Conservation (phyloP, 116 monocot genomes). For the Papilionanthe hybrid region DNA sequence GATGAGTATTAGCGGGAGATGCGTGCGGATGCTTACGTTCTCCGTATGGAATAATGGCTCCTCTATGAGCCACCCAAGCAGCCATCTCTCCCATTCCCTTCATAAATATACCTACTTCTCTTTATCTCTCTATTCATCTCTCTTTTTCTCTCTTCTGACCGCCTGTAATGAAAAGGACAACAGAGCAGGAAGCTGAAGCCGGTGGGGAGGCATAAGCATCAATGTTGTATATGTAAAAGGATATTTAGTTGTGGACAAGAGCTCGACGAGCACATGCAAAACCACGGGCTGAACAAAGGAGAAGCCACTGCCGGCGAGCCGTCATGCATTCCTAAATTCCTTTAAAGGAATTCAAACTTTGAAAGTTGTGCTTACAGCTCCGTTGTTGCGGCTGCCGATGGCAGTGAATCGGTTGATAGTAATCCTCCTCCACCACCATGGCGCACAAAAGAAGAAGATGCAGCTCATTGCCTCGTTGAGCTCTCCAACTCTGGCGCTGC, state of each 20-base stretch:
- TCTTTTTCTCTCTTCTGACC: background rate
- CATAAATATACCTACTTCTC: too few species aligned
- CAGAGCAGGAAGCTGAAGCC: conserved; percentile 15
- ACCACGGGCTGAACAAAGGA: conserved; percentile 68
- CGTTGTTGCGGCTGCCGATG: conserved; percentile 61
- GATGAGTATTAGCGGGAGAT: too few species aligned
- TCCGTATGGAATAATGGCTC: too few species aligned
- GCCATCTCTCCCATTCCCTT: too few species aligned
- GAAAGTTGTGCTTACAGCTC: conserved; percentile 32
- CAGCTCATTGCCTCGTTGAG: conserved; percentile 34
- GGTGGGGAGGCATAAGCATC: too few species aligned
- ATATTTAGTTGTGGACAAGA: conserved; percentile 74
- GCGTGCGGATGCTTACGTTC: too few species aligned
- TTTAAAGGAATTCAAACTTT: conserved; percentile 27
- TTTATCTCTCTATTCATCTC: background rate
- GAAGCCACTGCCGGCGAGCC: conserved; percentile 12
- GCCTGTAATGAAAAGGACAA: conserved; percentile 20
- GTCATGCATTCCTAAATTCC: conserved; percentile 6
- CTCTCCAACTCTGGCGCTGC: conserved; percentile 3
- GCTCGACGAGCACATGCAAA: conserved; percentile 82
- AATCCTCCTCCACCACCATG: conserved; percentile 1
- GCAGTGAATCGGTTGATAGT: conserved; percentile 32
- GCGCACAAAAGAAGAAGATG: conserved; percentile 22
- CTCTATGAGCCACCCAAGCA: too few species aligned
- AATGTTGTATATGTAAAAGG: conserved; percentile 72